Evolutionary conservation across 139 green algal genomes (phyloP), one percentile per base, ranked within the genome.

Genomic region (Chara braunii): DNA sequence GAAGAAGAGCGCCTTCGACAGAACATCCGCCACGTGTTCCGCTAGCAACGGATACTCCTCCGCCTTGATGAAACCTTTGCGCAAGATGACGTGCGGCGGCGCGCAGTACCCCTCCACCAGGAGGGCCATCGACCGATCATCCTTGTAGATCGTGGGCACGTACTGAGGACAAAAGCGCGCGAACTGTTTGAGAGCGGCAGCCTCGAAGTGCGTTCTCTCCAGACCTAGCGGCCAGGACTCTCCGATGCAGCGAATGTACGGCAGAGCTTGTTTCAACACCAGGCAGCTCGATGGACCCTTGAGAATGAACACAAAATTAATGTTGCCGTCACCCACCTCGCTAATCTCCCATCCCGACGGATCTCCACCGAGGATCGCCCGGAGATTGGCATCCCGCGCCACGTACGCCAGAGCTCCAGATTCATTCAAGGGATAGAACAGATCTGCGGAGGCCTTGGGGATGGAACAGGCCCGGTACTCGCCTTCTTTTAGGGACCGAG

Each of bases 271-370:
- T 60, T 81, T 81, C 3, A 81, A 23, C 6, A 81, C 53, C 3
- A 78, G 7, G 2, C 43, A 9, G 3, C 55, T 44, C 2, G 33
- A 26, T 0, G 88, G 85, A 4, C 89, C 92, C 43, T 88, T 75
- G 30, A 98, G 58, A 26, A 97, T 88, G 78, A 88, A 99, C 37
- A 99, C 90, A 72, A 93, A 98, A 78, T 99, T 98, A 73, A 99
- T 92, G 83, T 99, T 99, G 57, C 92, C 92, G 43, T 99, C 92
- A 1, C 89, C 90, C 1, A 97, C 84, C 76, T 98, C 90, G 8
- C 59, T 31, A 12, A 86, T 77, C 42, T 67, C 63, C 51, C 75
- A 82, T 9, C 60, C 24, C 23, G 51, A 51, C 8, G 58, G 50
- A 11, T 22, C 68, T 11, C 58, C 58, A 48, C 58, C 58, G 14